Conservation (phyloP, 805 yeast genomes). For the Maudiozyma bulderi region DNA sequence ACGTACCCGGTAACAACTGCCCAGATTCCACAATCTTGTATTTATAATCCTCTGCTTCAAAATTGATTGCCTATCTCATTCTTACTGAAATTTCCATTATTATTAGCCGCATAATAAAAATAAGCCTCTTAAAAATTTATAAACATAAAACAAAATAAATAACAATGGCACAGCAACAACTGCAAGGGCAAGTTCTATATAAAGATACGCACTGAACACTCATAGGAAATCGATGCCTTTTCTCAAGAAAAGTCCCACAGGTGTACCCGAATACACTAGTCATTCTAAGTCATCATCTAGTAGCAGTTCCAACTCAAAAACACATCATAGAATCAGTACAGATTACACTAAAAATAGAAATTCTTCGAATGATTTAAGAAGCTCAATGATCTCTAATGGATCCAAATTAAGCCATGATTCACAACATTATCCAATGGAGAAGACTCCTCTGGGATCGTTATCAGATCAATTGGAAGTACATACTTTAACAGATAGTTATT, state of each 20-base stretch:
- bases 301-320: background rate
- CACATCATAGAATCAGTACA: background rate
- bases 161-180: no score
- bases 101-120: no score
- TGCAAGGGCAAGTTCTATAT: no score
- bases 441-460: background rate
- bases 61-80: no score
- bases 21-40: no score
- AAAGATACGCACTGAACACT: no score
- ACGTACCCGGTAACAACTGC: no score
- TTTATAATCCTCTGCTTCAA: no score
- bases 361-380: background rate
- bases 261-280: background rate
- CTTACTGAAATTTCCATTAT: no score
- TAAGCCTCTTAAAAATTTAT: no score
- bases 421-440: background rate
- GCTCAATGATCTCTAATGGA: background rate
- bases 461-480: slow-evolving; percentile 5
- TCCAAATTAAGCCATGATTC: background rate
- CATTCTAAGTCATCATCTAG: background rate
- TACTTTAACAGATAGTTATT: slow-evolving; percentile 1
- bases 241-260: background rate
- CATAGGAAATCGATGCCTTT: background rate
- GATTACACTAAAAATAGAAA: slow-evolving; percentile 1
- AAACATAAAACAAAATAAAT: no score